A percentile compares a stretch with the other conserved stretches of the same genome.
Evolutionary conservation across 805 yeast species (phyloP).

Genomic region (Metschnikowia baotianmanensis): DNA sequence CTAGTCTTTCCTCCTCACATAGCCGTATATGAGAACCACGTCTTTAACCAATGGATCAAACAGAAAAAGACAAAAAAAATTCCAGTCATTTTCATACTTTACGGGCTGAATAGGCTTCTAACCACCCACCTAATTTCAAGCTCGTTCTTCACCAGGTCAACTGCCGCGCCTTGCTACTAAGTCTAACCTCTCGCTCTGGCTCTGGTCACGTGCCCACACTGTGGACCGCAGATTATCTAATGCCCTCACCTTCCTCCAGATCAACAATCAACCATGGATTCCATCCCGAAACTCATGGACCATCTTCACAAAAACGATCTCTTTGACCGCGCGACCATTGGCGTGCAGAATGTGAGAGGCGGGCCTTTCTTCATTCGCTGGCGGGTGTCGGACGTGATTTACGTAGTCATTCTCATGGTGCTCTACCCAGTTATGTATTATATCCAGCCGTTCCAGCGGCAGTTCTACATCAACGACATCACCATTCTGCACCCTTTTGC

Average conservation of each 20-base stretch:
- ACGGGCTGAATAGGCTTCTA: too few species aligned
- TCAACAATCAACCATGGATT: background rate
- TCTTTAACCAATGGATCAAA: too few species aligned
- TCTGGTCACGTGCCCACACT: background rate
- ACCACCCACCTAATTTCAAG: too few species aligned
- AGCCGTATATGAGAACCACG: too few species aligned
- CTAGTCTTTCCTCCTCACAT: too few species aligned
- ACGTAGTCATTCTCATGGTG: constrained; percentile 23
- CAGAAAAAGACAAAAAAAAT: too few species aligned
- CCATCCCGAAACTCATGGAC: constrained; percentile 1
- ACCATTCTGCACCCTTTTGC: constrained; percentile 83
- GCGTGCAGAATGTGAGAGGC: constrained; percentile 11
- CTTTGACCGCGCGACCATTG: constrained; percentile 27
- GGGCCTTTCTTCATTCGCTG: constrained; percentile 16
- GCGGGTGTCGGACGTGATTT: constrained; percentile 21
- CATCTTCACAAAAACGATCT: background rate
- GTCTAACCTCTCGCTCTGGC: too few species aligned
- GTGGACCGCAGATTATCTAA: background rate
- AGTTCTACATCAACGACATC: constrained; percentile 71
- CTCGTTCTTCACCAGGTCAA: too few species aligned
- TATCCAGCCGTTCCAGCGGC: constrained; percentile 68
- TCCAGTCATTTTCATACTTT: too few species aligned
- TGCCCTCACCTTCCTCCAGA: background rate
- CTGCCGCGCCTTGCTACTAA: too few species aligned
- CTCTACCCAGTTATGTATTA: constrained; percentile 23